Percentiles rank a stretch among this genome's conserved stretches.
Conservation (phyloP, 768 basidiomycete genomes). For the Suillus weaverae region DNA sequence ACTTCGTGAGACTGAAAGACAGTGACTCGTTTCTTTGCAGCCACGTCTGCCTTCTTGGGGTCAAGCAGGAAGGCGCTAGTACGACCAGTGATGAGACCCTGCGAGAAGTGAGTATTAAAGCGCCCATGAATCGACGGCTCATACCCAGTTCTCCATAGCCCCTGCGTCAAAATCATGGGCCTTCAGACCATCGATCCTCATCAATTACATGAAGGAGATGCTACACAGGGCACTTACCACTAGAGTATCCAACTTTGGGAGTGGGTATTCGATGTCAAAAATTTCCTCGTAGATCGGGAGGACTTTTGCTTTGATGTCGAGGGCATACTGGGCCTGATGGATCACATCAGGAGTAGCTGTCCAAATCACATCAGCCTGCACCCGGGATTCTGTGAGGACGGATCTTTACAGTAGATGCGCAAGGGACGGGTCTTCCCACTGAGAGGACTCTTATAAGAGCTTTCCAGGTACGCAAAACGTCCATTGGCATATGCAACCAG, state of each 20-base stretch:
- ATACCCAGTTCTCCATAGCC: slow-evolving; percentile 91
- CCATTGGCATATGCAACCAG: slow-evolving; percentile 89
- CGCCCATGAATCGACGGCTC: not conserved
- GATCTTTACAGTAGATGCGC: slow-evolving; percentile 71
- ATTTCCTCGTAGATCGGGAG: slow-evolving; percentile 90
- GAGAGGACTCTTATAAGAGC: slow-evolving; percentile 74
- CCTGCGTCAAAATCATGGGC: slow-evolving; percentile 89
- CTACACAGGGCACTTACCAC: slow-evolving; percentile 49
- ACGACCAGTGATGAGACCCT: slow-evolving; percentile 87
- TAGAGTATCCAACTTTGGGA: slow-evolving; percentile 93
- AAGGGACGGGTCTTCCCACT: slow-evolving; percentile 81
- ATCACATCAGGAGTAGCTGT: slow-evolving; percentile 81
- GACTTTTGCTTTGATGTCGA: slow-evolving; percentile 81
- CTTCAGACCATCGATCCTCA: slow-evolving; percentile 26
- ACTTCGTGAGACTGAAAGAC: slow-evolving; percentile 83
- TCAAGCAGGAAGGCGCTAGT: slow-evolving; percentile 81
- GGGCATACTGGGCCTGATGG: slow-evolving; percentile 79
- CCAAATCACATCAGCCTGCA: slow-evolving; percentile 10
- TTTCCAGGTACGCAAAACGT: slow-evolving; percentile 69
- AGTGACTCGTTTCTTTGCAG: slow-evolving; percentile 78
- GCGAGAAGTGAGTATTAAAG: slow-evolving; percentile 12
- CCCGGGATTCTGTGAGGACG: not conserved
- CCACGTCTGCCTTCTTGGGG: slow-evolving; percentile 68
- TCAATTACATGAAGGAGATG: not conserved
- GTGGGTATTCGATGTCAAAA: slow-evolving; percentile 89